Evolutionary conservation across 2,329 filamentous ascomycete genomes (phyloP).

Genomic region (Beauveria scarabaeidicola): DNA sequence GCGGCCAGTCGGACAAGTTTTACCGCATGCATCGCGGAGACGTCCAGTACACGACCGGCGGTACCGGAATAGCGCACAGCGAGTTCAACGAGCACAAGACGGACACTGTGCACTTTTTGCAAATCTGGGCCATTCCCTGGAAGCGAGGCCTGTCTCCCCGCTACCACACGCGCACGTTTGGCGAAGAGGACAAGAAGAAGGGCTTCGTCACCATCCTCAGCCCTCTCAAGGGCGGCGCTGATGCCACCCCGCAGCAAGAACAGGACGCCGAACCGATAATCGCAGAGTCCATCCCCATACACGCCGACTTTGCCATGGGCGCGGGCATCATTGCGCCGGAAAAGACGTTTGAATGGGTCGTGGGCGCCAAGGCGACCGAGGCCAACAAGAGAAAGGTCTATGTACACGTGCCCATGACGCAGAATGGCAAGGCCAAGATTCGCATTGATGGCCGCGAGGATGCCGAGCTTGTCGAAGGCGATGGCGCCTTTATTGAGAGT

Average conservation of each 20-base stretch:
- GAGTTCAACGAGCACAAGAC: constrained; percentile 70
- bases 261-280: constrained; percentile 52
- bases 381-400: constrained; percentile 62
- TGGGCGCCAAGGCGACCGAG: constrained; percentile 51
- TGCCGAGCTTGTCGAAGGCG: constrained; percentile 60
- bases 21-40: constrained; percentile 68
- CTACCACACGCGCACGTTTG: constrained; percentile 68
- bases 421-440: constrained; percentile 65
- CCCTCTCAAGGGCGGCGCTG: constrained; percentile 57
- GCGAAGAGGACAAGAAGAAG: constrained; percentile 63
- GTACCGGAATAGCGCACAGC: constrained; percentile 69
- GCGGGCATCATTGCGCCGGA: constrained; percentile 63
- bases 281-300: constrained; percentile 66
- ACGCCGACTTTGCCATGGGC: constrained; percentile 77
- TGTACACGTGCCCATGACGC: constrained; percentile 73
- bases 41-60: constrained; percentile 86
- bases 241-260: constrained; percentile 55
- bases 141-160: constrained; percentile 60
- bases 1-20: constrained; percentile 52
- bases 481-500: constrained; percentile 66
- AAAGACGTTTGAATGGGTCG: constrained; percentile 59
- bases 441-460: constrained; percentile 58
- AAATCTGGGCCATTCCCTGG: constrained; percentile 83
- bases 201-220: constrained; percentile 69
- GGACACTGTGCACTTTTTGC: constrained; percentile 72